These are phyloP conservation scores for Solanum etuberosum DNA, from an alignment of 257 asterid genomes.

Conservation along the genomic window DNA sequence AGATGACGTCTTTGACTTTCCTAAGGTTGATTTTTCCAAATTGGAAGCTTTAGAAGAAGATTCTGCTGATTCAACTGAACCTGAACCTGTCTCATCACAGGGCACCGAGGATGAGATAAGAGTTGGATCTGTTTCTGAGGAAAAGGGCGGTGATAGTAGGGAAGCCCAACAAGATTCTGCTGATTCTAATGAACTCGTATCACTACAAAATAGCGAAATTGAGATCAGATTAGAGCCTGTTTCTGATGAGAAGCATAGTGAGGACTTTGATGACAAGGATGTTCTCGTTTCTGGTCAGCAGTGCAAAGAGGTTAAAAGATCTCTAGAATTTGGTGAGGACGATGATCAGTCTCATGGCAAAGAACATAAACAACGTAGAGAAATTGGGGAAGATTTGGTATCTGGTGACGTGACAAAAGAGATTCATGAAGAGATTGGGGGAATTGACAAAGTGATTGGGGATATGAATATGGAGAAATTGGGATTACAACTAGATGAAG, in stretches of 20 bases:
- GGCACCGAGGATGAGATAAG: conserved; percentile 16
- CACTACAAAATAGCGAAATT: conserved; percentile 14
- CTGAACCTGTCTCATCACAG: conserved; percentile 16
- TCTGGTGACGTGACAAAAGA: conserved; percentile 21
- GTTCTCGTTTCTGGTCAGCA: not conserved
- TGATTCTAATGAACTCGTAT: conserved; percentile 22
- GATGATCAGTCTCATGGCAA: not conserved
- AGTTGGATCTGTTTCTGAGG: conserved; percentile 4
- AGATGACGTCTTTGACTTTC: conserved; percentile 8
- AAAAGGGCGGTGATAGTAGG: not conserved
- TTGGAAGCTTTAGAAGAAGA: conserved; percentile 16
- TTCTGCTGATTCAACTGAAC: conserved; percentile 24
- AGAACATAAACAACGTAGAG: not conserved
- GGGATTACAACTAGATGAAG: conserved; percentile 10
- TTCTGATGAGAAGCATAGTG: not conserved
- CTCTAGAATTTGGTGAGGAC: not conserved
- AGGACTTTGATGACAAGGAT: not conserved
- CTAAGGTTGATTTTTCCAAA: conserved; percentile 21
- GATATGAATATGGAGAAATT: conserved; percentile 1
- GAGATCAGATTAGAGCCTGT: conserved; percentile 13
- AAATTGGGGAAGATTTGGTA: conserved; percentile 17
- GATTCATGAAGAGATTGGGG: conserved; percentile 2
- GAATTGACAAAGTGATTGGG: not conserved
- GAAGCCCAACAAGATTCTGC: conserved; percentile 1
- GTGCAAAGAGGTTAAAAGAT: not conserved